Percentiles rank a stretch among this genome's conserved stretches.
Evolutionary conservation across 768 basidiomycete genomes (phyloP).

Genomic region (Lactifluus hygrophoroides): DNA sequence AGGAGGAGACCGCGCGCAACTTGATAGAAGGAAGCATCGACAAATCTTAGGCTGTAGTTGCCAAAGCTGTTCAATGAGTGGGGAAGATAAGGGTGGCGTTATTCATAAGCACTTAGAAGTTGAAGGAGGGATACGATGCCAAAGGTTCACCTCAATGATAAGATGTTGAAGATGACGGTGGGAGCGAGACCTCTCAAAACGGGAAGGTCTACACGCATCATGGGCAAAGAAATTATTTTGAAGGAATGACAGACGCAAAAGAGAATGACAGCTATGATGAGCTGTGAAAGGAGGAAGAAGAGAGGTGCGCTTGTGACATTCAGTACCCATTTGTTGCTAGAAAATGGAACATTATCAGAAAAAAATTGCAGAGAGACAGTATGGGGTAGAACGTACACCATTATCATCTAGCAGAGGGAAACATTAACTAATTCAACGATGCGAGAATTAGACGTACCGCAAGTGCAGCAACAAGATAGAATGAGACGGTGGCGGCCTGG

Average conservation of each 20-base stretch:
- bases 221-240: conserved; percentile 58
- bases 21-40: conserved; percentile 93
- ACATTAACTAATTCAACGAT: not conserved
- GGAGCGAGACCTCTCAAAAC: conserved; percentile 67
- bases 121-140: conserved; percentile 1
- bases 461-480: conserved; percentile 85
- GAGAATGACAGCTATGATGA: conserved; percentile 69
- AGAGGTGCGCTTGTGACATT: conserved; percentile 65
- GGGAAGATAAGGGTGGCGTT: not conserved
- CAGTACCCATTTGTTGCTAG: conserved; percentile 88
- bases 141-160: conserved; percentile 62
- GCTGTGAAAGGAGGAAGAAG: conserved; percentile 80
- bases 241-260: conserved; percentile 55
- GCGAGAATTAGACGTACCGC: conserved; percentile 47
- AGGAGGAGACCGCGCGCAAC: conserved; percentile 91
- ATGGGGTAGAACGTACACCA: conserved; percentile 49
- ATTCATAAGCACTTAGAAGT: not conserved
- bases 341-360: conserved; percentile 8
- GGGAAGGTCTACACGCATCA: conserved; percentile 49
- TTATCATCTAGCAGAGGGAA: conserved; percentile 61
- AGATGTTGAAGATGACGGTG: conserved; percentile 67
- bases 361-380: not conserved
- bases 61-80: conserved; percentile 47
- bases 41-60: conserved; percentile 88
- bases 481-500: conserved; percentile 67